A percentile compares a stretch with the other conserved stretches of the same genome.
phyloP scores from a whole-genome alignment of 2,329 filamentous ascomycete genomes.

The Diaporthe amygdali region DNA sequence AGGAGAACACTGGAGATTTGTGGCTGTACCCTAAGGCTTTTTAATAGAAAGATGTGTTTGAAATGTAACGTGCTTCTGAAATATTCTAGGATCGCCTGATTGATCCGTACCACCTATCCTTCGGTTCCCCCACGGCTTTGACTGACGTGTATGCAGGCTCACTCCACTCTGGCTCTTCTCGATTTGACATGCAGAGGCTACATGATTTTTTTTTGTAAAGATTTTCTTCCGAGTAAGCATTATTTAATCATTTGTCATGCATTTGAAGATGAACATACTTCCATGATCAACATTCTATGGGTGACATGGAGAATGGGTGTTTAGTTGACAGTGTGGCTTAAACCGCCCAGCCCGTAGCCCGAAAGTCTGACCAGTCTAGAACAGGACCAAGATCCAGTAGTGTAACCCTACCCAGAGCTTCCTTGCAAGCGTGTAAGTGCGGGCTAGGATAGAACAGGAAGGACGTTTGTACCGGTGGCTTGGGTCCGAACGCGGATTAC shows the following conservation, averaged over 20 bases:
- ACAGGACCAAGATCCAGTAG: background rate
- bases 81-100: background rate
- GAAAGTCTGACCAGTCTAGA: background rate
- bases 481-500: background rate
- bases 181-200: slow-evolving; percentile 21
- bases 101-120: slow-evolving; percentile 28
- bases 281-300: too few relatives aligned
- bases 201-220: too few relatives aligned
- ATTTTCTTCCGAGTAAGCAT: too few relatives aligned
- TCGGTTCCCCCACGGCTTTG: slow-evolving; percentile 34
- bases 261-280: too few relatives aligned
- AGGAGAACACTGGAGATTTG: background rate
- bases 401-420: background rate
- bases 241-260: too few relatives aligned
- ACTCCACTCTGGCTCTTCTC: slow-evolving; percentile 20
- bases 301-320: too few relatives aligned
- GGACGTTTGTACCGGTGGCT: background rate
- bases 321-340: too few relatives aligned
- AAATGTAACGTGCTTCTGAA: background rate
- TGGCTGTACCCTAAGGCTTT: background rate
- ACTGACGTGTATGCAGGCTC: slow-evolving; percentile 27
- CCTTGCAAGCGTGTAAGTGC: background rate
- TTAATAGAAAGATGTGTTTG: too few relatives aligned
- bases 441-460: slow-evolving; percentile 9
- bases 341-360: too few relatives aligned